Base-by-base conservation (phyloP, 306 rosid species). In the Ammopiptanthus mongolicus region DNA sequence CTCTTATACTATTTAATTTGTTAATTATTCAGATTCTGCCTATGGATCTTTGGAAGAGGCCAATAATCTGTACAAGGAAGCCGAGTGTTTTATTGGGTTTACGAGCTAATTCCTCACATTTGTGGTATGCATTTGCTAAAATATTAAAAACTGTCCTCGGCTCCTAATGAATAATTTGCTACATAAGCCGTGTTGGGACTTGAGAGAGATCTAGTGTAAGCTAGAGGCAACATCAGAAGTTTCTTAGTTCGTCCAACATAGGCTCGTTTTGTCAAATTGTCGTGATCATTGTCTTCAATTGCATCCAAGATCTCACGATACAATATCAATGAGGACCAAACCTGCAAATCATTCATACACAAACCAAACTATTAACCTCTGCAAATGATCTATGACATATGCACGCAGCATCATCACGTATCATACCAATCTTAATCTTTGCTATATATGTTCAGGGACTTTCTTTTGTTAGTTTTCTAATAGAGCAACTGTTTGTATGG, bases 221-320 rank as follows among this genome's bases (percentile, higher is more conserved):
- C 92, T 37, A 83, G 39, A 78, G 97, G 97, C 83, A 93, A 62
- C 73, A 80, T 80, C 63, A 85, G 78, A 65, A 93, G 52, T 69
- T 89, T 93, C 86, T 83, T 86, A 1, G 88, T 69, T 51, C 89
- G 77, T 72, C 92, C 88, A 21, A 91, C 98, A 6, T 80, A 86
- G 6, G 96, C 98, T 76, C 94, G 78, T 74, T 87, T 93, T 57
- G 90, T 89, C 81, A 93, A 84, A 80, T 89, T 93, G 74, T 91
- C 85, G 5, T 91, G 91, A 51, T 87, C 94, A 47, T 93, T 91
- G 5, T 85, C 92, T 69, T 91, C 96, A 4, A 91, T 93, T 55
- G 90, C 94, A 46, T 91, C 97, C 84, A 89, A 73, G 36, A 93
- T 93, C 77, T 84, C 76, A 0, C 97, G 78, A 61, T 93, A 93